These are phyloP conservation scores for Dissophora ornata DNA, from an alignment of 192 early-diverging fungal species.

Conservation along the genomic window DNA sequence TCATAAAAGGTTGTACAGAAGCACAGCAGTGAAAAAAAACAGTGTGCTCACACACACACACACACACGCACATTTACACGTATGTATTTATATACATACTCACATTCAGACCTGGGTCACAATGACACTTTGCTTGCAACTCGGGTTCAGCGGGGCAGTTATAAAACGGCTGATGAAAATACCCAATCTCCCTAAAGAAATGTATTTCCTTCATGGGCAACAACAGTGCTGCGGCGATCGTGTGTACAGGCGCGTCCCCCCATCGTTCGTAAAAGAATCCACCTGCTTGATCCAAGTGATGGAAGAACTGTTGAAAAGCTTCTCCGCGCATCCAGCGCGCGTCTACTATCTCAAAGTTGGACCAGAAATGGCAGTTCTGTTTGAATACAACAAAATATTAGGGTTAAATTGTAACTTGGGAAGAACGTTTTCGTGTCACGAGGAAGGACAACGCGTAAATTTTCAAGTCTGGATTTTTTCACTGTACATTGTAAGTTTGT, in stretches of 20 bases:
- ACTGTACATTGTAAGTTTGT: conserved; percentile 69
- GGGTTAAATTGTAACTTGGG: background rate
- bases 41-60: background rate
- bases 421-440: background rate
- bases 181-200: conserved; percentile 83
- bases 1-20: too few relatives aligned
- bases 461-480: background rate
- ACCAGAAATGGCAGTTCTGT: conserved; percentile 84
- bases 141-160: conserved; percentile 68
- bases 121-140: conserved; percentile 59
- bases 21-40: background rate
- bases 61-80: background rate
- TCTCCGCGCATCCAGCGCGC: conserved; percentile 74
- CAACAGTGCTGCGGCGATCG: conserved; percentile 70
- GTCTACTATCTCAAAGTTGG: conserved; percentile 85
- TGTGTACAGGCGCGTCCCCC: conserved; percentile 84
- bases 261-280: conserved; percentile 90
- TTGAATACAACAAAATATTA: background rate
- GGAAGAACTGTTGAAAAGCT: conserved; percentile 75
- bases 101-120: conserved; percentile 60
- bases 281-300: conserved; percentile 77
- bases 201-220: conserved; percentile 72
- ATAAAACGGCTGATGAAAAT: conserved; percentile 69
- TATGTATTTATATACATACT: conserved; percentile 61
- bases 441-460: background rate